Evolutionary conservation across 306 rosid genomes (phyloP).

Genomic region (Pachyrhizus erosus): DNA sequence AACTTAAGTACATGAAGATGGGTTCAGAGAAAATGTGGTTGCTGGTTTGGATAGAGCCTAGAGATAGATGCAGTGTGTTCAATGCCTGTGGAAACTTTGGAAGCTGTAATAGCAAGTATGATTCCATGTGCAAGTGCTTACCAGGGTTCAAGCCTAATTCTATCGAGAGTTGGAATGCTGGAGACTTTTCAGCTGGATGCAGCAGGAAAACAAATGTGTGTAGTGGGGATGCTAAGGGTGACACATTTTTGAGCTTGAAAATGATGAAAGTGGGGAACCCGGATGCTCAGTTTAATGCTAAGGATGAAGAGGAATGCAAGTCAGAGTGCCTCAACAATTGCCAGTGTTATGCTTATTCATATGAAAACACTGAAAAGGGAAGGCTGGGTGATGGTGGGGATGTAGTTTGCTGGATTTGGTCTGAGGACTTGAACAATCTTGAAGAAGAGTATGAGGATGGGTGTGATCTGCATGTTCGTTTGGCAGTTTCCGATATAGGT

Average conservation of each 20-base stretch:
- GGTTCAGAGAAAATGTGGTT: slow-evolving; percentile 63
- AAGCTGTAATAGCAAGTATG: slow-evolving; percentile 65
- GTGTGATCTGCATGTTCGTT: slow-evolving; percentile 65
- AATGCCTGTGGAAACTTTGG: slow-evolving; percentile 83
- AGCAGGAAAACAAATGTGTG: slow-evolving; percentile 65
- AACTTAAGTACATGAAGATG: slow-evolving; percentile 62
- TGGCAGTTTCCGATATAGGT: slow-evolving; percentile 76
- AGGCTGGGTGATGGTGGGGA: neutral
- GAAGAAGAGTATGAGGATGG: slow-evolving; percentile 71
- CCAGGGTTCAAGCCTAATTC: slow-evolving; percentile 76
- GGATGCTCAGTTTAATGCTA: slow-evolving; percentile 72
- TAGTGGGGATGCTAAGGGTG: slow-evolving; percentile 48
- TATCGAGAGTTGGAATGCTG: slow-evolving; percentile 56
- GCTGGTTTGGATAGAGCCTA: slow-evolving; percentile 71
- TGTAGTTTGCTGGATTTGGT: slow-evolving; percentile 78
- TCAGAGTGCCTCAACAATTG: slow-evolving; percentile 76
- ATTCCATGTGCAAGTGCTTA: slow-evolving; percentile 67
- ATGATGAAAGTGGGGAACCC: slow-evolving; percentile 87
- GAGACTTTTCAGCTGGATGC: slow-evolving; percentile 76
- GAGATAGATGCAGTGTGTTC: slow-evolving; percentile 78
- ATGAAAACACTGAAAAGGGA: slow-evolving; percentile 44
- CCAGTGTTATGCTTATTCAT: slow-evolving; percentile 75
- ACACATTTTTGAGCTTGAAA: slow-evolving; percentile 64
- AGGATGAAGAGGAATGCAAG: slow-evolving; percentile 64
- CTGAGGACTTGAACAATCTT: slow-evolving; percentile 74